These are phyloP conservation scores for Candida easanensis DNA, from an alignment of 805 yeast genomes.

Conservation along the genomic window DNA sequence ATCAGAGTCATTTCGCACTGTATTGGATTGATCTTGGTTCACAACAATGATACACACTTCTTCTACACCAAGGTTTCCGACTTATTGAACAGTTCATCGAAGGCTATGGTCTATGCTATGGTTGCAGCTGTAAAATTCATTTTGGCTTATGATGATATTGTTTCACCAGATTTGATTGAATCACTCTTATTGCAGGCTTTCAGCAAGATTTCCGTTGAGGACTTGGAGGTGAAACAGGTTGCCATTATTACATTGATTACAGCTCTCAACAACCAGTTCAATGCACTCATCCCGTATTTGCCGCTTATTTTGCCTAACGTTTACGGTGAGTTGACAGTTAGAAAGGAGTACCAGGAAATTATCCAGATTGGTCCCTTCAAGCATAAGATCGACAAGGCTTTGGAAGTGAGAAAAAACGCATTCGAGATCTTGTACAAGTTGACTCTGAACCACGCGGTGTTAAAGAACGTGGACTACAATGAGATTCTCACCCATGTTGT, in stretches of 20 bases:
- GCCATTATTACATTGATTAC: slow-evolving; percentile 57
- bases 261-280: slow-evolving; percentile 55
- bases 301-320: slow-evolving; percentile 47
- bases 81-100: slow-evolving; percentile 20
- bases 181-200: slow-evolving; percentile 22
- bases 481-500: slow-evolving; percentile 35
- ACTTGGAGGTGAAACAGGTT: slow-evolving; percentile 56
- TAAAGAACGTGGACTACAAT: slow-evolving; percentile 30
- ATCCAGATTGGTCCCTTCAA: slow-evolving; percentile 88
- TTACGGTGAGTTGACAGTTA: slow-evolving; percentile 51
- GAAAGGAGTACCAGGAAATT: slow-evolving; percentile 54
- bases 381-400: slow-evolving; percentile 75
- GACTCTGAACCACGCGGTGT: slow-evolving; percentile 22
- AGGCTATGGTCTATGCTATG: slow-evolving; percentile 24
- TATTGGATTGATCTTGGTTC: slow-evolving; percentile 28
- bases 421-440: slow-evolving; percentile 68
- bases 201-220: slow-evolving; percentile 32
- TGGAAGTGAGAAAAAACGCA: slow-evolving; percentile 67
- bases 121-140: slow-evolving; percentile 37
- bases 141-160: slow-evolving; percentile 31
- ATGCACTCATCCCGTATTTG: slow-evolving; percentile 43
- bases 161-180: slow-evolving; percentile 24
- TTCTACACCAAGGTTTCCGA: slow-evolving; percentile 27
- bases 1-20: slow-evolving; percentile 24
- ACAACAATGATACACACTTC: slow-evolving; percentile 29